A percentile compares a stretch with the other conserved stretches of the same genome.
phyloP scores from a whole-genome alignment of 2,329 filamentous ascomycete genomes.

The Colletotrichum chlorophyti region DNA sequence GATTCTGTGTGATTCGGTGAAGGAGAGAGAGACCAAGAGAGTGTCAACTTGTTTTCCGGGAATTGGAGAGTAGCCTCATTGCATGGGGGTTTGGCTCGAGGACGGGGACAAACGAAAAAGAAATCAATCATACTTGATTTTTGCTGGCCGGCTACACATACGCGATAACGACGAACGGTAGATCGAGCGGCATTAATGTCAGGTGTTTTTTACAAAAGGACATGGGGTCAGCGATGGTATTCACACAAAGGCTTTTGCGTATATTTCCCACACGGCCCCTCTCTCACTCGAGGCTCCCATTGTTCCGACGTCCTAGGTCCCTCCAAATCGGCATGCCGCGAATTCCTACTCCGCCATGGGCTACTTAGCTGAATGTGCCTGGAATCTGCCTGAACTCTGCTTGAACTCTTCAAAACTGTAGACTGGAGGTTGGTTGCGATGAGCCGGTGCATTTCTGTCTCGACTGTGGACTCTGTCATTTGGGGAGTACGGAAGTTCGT shows the following conservation, averaged over 20 bases:
- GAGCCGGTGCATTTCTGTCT: no score
- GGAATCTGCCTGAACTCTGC: no score
- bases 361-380: no score
- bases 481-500: no score
- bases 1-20: constrained; percentile 25
- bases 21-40: constrained; percentile 10
- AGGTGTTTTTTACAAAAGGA: constrained; percentile 28
- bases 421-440: no score
- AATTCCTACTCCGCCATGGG: no score
- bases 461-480: no score
- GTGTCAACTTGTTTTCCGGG: constrained; percentile 10
- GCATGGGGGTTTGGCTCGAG: constrained; percentile 19
- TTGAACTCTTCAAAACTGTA: no score
- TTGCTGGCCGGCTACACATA: constrained; percentile 29
- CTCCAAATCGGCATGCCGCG: no score
- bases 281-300: background rate
- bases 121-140: constrained; percentile 28
- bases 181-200: constrained; percentile 30
- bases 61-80: constrained; percentile 27
- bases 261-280: constrained; percentile 2
- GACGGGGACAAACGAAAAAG: constrained; percentile 26
- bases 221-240: constrained; percentile 29
- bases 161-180: constrained; percentile 28
- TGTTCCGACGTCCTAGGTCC: no score
- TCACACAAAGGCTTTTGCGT: constrained; percentile 27